phyloP scores from a whole-genome alignment of 768 basidiomycete species.

The Russula brevipes region DNA sequence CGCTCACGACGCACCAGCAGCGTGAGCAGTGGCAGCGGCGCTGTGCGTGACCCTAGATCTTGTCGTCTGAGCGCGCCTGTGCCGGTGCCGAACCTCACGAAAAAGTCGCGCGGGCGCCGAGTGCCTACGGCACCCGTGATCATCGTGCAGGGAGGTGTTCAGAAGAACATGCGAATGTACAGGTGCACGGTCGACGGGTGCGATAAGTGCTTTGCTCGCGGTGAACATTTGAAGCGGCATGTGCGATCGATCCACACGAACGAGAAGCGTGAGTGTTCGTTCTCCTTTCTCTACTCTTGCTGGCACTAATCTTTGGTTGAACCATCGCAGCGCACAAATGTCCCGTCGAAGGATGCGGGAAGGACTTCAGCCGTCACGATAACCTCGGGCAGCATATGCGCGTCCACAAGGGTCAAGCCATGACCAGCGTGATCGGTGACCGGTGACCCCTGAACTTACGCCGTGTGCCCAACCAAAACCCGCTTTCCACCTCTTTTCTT shows the following conservation, averaged over 20 bases:
- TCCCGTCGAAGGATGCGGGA: slow-evolving; percentile 72
- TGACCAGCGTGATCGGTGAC: slow-evolving; percentile 2
- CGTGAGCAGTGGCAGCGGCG: slow-evolving; percentile 21
- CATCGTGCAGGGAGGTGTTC: slow-evolving; percentile 28
- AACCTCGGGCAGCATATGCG: slow-evolving; percentile 87
- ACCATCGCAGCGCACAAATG: slow-evolving; percentile 64
- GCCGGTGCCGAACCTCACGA: slow-evolving; percentile 72
- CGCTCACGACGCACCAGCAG: slow-evolving; percentile 22
- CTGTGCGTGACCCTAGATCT: slow-evolving; percentile 27
- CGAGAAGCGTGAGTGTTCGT: slow-evolving; percentile 71
- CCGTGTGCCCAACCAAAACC: slow-evolving; percentile 8
- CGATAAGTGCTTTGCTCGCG: slow-evolving; percentile 81
- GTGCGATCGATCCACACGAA: slow-evolving; percentile 85
- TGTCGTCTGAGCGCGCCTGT: slow-evolving; percentile 48
- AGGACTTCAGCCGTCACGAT: slow-evolving; percentile 82
- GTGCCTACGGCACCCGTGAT: slow-evolving; percentile 51
- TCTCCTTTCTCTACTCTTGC: slow-evolving; percentile 1
- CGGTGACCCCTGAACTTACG: slow-evolving; percentile 13
- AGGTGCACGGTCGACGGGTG: slow-evolving; percentile 77
- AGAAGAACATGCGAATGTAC: slow-evolving; percentile 41
- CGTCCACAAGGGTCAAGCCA: slow-evolving; percentile 49
- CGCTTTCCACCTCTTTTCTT: not conserved
- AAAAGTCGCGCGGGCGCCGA: slow-evolving; percentile 73
- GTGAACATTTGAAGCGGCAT: slow-evolving; percentile 88
- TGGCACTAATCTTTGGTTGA: slow-evolving; percentile 17